Conservation (phyloP, 441 rosid species). For the Bocquillonia castaneifolia region DNA sequence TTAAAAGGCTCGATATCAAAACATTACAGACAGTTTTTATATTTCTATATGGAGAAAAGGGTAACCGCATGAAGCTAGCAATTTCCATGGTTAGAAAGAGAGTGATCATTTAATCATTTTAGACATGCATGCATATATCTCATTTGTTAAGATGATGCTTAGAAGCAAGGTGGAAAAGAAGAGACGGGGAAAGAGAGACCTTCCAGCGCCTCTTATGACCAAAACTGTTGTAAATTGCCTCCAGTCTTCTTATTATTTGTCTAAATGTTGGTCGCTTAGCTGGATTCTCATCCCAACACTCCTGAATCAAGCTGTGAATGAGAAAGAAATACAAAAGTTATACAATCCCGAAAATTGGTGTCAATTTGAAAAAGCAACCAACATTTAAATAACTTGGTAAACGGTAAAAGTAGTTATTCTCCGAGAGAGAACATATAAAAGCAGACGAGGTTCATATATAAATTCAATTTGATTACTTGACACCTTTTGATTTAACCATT, state of each 20-base stretch:
- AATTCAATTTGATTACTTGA: too few species aligned
- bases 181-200: slow-evolving; percentile 41
- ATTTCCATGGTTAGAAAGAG: too few species aligned
- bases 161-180: slow-evolving; percentile 2
- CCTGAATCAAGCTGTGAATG: slow-evolving; percentile 69
- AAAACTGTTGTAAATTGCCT: slow-evolving; percentile 44
- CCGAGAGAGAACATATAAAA: too few species aligned
- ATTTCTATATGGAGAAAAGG: neutral
- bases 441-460: too few species aligned
- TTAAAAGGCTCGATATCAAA: neutral
- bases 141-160: neutral
- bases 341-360: neutral
- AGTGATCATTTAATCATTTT: neutral
- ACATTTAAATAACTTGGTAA: neutral
- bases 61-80: too few species aligned
- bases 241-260: slow-evolving; percentile 61
- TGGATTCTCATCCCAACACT: slow-evolving; percentile 85
- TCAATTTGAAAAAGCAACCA: neutral
- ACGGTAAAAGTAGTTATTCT: too few species aligned
- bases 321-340: neutral
- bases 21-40: neutral
- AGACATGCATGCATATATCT: neutral
- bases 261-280: slow-evolving; percentile 74
- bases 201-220: slow-evolving; percentile 71
- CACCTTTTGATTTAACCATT: too few species aligned